A percentile compares a stretch with the other conserved stretches of the same genome.
Evolutionary conservation across 2,329 filamentous ascomycete genomes (phyloP).

Genomic region (Juglanconis sp.): DNA sequence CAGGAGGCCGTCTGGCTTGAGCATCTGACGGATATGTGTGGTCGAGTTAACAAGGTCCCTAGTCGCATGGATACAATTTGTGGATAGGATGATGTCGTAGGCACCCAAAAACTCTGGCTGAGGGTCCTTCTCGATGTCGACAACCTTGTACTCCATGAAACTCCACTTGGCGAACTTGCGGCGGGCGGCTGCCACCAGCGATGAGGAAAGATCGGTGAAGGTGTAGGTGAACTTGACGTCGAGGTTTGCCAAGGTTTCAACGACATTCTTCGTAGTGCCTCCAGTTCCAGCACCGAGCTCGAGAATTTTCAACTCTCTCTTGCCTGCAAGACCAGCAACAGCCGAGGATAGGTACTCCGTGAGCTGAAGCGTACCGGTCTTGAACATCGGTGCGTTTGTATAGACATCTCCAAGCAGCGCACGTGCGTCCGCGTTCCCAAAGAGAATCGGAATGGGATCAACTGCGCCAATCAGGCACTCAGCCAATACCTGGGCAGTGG

Average conservation of each 20-base stretch:
- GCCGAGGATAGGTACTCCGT: slow-evolving; percentile 18
- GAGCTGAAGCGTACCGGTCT: slow-evolving; percentile 22
- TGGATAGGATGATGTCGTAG: slow-evolving; percentile 32
- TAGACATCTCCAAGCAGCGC: slow-evolving; percentile 35
- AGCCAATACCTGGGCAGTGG: slow-evolving; percentile 33
- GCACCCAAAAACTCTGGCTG: slow-evolving; percentile 11
- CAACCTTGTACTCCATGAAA: slow-evolving; percentile 25
- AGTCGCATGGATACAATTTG: slow-evolving; percentile 37
- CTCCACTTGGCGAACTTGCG: slow-evolving; percentile 22
- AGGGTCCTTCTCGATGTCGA: slow-evolving; percentile 30
- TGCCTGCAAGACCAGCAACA: neutral
- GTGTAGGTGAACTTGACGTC: slow-evolving; percentile 35
- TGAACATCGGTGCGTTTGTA: slow-evolving; percentile 26
- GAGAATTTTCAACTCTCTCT: slow-evolving; percentile 33
- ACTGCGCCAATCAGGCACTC: slow-evolving; percentile 33
- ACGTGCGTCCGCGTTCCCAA: slow-evolving; percentile 27
- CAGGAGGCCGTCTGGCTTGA: slow-evolving; percentile 29
- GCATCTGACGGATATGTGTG: slow-evolving; percentile 24
- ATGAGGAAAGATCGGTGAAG: slow-evolving; percentile 39
- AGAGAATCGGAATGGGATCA: slow-evolving; percentile 38
- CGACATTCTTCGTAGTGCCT: slow-evolving; percentile 34
- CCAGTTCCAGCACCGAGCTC: slow-evolving; percentile 43
- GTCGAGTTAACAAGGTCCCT: slow-evolving; percentile 21
- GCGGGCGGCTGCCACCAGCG: slow-evolving; percentile 28
- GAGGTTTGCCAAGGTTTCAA: slow-evolving; percentile 23